phyloP scores from a whole-genome alignment of 306 rosid genomes.

The Medicago arabica region DNA sequence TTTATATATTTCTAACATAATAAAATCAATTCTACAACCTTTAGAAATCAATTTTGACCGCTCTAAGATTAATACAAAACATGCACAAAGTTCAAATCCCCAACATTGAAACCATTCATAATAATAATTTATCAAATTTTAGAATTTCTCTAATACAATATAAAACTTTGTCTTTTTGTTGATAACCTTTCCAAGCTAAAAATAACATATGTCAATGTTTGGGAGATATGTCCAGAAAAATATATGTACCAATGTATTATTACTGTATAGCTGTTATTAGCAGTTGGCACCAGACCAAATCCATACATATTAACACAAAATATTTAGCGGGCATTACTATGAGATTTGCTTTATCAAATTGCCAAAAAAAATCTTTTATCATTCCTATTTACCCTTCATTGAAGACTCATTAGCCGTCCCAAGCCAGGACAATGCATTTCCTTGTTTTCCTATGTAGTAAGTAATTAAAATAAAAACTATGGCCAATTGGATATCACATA shows the following conservation, averaged over 20 bases:
- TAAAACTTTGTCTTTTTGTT: background rate
- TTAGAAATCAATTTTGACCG: too few relatives aligned
- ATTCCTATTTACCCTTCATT: background rate
- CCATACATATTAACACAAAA: background rate
- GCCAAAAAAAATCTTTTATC: background rate
- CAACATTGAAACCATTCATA: too few relatives aligned
- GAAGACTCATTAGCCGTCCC: slow-evolving; percentile 9
- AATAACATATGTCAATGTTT: background rate
- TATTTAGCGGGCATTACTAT: background rate
- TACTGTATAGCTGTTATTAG: background rate
- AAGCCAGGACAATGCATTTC: slow-evolving; percentile 19
- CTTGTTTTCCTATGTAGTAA: background rate
- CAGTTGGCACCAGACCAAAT: background rate
- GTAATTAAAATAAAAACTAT: background rate
- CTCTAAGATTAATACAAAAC: too few relatives aligned
- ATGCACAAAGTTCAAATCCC: too few relatives aligned
- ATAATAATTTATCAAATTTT: too few relatives aligned
- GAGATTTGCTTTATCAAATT: background rate
- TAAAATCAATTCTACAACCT: too few relatives aligned
- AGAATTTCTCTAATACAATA: background rate
- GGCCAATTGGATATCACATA: background rate
- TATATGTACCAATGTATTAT: background rate
- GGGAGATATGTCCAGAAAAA: slow-evolving; percentile 2
- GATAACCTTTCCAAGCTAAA: background rate
- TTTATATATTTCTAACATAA: too few relatives aligned